Evolutionary conservation across 441 rosid genomes (phyloP).

Genomic region (Hypseocharis bilobata): DNA sequence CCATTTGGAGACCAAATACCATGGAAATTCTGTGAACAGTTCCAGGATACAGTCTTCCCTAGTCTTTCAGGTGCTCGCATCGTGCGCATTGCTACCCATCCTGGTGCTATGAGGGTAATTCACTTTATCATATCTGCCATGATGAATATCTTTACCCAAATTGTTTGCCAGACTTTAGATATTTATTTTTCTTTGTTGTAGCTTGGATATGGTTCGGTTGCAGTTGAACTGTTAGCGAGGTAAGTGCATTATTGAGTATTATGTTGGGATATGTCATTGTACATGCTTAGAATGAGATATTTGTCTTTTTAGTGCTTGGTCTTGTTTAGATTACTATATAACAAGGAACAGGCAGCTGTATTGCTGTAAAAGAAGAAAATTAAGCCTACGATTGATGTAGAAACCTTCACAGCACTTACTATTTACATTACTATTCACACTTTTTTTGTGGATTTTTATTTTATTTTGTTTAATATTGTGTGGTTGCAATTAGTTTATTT

Average conservation of each 20-base stretch:
- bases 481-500: no score
- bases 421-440: no score
- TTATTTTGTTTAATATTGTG: no score
- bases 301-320: no score
- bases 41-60: slow-evolving; percentile 72
- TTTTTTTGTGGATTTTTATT: no score
- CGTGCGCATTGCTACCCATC: slow-evolving; percentile 96
- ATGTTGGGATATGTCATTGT: no score
- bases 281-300: no score
- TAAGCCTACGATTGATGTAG: no score
- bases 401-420: no score
- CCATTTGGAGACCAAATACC: slow-evolving; percentile 93
- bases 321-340: no score
- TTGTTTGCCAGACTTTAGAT: slow-evolving; percentile 13
- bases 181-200: slow-evolving; percentile 28
- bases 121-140: slow-evolving; percentile 1
- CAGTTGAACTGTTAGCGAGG: slow-evolving; percentile 82
- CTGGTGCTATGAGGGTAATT: slow-evolving; percentile 86
- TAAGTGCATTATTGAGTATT: slow-evolving; percentile 23
- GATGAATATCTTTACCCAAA: neutral
- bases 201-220: slow-evolving; percentile 96
- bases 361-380: no score
- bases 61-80: slow-evolving; percentile 92
- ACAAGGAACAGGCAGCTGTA: no score
- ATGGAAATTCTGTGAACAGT: slow-evolving; percentile 56